These are phyloP conservation scores for Thozetella sp. DNA, from an alignment of 495 filamentous ascomycete genomes.

Conservation along the genomic window DNA sequence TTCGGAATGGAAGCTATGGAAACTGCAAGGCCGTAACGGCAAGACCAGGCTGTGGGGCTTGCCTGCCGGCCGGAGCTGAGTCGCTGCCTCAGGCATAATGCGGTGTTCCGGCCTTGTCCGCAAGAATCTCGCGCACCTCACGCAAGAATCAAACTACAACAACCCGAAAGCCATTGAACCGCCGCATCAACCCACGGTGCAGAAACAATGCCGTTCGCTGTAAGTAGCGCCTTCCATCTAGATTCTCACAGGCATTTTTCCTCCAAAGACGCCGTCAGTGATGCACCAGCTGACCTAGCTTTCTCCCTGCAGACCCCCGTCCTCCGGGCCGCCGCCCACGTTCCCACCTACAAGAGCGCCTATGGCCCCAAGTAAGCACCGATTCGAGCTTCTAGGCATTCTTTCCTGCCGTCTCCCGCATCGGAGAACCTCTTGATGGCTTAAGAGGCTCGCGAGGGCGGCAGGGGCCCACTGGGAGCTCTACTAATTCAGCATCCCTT, in stretches of 20 bases:
- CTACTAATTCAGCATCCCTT: constrained; percentile 23
- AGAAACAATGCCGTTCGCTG: constrained; percentile 42
- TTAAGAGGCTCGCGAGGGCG: too few relatives aligned
- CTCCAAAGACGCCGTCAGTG: constrained; percentile 2
- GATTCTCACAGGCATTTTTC: background rate
- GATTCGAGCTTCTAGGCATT: background rate
- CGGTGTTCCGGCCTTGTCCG: constrained; percentile 28
- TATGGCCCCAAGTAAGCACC: constrained; percentile 54
- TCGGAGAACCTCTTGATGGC: too few relatives aligned
- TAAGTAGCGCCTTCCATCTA: constrained; percentile 19
- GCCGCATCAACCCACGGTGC: constrained; percentile 18
- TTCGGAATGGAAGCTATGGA: too few relatives aligned
- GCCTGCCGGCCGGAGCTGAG: background rate
- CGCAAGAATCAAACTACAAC: constrained; percentile 18
- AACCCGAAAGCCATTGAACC: constrained; percentile 28
- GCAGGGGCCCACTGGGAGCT: background rate
- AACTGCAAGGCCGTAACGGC: too few relatives aligned
- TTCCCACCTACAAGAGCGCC: constrained; percentile 44
- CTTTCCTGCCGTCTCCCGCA: too few relatives aligned
- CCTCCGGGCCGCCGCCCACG: constrained; percentile 20
- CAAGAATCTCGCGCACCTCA: constrained; percentile 33
- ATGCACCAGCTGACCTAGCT: constrained; percentile 19
- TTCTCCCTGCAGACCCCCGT: constrained; percentile 31
- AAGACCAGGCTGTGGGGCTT: background rate
- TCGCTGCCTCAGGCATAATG: constrained; percentile 8